Percentiles rank a stretch among this genome's conserved stretches.
phyloP scores from a whole-genome alignment of 306 rosid genomes.

The Datisca glomerata region DNA sequence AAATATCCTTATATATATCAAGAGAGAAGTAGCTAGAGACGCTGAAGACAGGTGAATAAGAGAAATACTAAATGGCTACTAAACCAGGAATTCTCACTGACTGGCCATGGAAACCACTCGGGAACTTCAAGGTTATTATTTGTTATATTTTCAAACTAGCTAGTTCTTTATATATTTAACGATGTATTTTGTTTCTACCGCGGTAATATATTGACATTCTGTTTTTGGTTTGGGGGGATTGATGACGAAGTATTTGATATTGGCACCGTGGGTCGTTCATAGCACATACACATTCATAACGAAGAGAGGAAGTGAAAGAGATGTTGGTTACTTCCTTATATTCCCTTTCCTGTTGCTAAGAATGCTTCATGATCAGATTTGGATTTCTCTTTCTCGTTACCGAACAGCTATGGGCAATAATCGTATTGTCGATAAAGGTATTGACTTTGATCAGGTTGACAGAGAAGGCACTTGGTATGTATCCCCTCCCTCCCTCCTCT shows the following conservation, averaged over 20 bases:
- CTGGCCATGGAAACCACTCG: constrained; percentile 62
- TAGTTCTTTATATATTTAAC: not conserved
- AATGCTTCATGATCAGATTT: constrained; percentile 24
- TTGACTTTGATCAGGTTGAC: constrained; percentile 24
- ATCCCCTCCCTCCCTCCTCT: not conserved
- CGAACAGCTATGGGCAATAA: constrained; percentile 10
- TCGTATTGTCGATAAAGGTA: constrained; percentile 17
- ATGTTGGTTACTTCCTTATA: constrained; percentile 12
- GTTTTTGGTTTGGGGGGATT: not conserved
- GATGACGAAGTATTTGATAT: constrained; percentile 6
- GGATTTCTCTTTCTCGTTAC: constrained; percentile 26
- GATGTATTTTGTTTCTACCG: not conserved
- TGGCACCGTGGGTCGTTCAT: constrained; percentile 22
- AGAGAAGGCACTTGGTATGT: constrained; percentile 21
- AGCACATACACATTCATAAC: constrained; percentile 9
- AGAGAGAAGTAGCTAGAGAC: too few relatives aligned
- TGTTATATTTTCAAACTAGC: not conserved
- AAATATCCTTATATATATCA: too few relatives aligned
- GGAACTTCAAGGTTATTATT: constrained; percentile 34
- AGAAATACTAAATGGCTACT: constrained; percentile 29
- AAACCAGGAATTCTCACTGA: constrained; percentile 53
- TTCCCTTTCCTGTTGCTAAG: constrained; percentile 11
- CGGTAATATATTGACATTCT: too few relatives aligned
- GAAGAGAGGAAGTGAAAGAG: constrained; percentile 9
- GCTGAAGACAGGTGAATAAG: too few relatives aligned